Conservation (phyloP, 192 early-diverging fungal genomes). For the Linnemannia schmuckeri region DNA sequence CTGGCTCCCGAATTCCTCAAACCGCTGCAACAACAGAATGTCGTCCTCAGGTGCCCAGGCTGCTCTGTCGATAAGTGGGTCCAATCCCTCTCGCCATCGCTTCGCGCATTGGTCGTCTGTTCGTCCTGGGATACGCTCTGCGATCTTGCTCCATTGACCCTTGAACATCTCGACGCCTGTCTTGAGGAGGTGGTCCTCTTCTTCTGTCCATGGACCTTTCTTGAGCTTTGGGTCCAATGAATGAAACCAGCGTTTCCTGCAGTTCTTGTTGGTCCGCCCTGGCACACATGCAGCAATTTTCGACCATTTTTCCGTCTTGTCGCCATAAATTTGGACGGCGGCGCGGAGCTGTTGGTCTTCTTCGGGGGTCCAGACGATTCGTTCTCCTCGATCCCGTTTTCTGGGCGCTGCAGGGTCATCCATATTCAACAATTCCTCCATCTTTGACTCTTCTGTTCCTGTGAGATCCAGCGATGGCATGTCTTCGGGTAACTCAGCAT, state of each 20-base stretch:
- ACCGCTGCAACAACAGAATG: conserved; percentile 68
- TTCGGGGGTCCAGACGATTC: conserved; percentile 79
- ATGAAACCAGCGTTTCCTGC: conserved; percentile 86
- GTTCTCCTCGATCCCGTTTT: conserved; percentile 44
- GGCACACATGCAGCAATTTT: conserved; percentile 83
- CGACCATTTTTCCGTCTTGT: conserved; percentile 83
- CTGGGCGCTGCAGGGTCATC: conserved; percentile 31
- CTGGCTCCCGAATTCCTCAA: conserved; percentile 76
- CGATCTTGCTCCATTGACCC: conserved; percentile 88
- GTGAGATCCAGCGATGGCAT: conserved; percentile 38
- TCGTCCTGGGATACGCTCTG: conserved; percentile 80
- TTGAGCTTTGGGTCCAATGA: conserved; percentile 81
- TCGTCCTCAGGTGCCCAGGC: conserved; percentile 81
- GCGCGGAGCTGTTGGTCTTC: conserved; percentile 81
- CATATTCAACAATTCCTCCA: conserved; percentile 31
- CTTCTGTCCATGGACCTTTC: conserved; percentile 85
- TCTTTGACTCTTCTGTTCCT: conserved; percentile 14
- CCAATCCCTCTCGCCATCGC: conserved; percentile 88
- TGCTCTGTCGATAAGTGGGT: conserved; percentile 82
- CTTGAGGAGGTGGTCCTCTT: conserved; percentile 81
- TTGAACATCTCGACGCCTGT: conserved; percentile 77
- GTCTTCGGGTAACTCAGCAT: conserved; percentile 17
- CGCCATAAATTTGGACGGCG: conserved; percentile 81
- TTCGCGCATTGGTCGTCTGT: conserved; percentile 94
- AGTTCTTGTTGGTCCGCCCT: conserved; percentile 85